Percentiles rank a stretch among this genome's conserved stretches.
Evolutionary conservation across 805 yeast genomes (phyloP).

Genomic region (Brettanomyces sp.): DNA sequence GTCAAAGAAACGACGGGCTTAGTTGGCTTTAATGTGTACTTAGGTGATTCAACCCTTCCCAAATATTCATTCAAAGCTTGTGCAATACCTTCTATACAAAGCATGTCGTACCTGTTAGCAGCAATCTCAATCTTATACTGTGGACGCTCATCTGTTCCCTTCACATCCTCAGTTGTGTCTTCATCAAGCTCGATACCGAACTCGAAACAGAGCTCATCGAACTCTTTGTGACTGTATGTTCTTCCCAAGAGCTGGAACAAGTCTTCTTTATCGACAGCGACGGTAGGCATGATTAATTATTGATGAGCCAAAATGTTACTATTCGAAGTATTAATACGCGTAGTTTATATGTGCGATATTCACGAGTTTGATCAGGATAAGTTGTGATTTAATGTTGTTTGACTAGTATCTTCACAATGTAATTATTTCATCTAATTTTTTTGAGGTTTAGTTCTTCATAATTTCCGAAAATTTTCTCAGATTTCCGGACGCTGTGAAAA

Average conservation of each 20-base stretch:
- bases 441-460: too few species aligned
- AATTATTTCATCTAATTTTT: too few species aligned
- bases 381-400: too few species aligned
- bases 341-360: too few species aligned
- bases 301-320: neutral
- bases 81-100: constrained; percentile 96
- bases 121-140: constrained; percentile 94
- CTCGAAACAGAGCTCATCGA: constrained; percentile 94
- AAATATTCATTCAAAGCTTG: constrained; percentile 88
- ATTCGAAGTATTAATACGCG: too few species aligned
- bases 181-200: constrained; percentile 97
- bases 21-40: constrained; percentile 51
- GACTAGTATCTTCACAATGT: too few species aligned
- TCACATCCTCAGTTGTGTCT: constrained; percentile 78
- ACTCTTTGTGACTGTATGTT: constrained; percentile 73
- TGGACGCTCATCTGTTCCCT: constrained; percentile 79
- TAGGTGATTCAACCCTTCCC: constrained; percentile 59
- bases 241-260: constrained; percentile 70
- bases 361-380: too few species aligned
- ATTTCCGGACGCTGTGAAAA: too few species aligned
- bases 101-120: constrained; percentile 97
- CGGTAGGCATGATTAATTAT: constrained; percentile 75
- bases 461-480: too few species aligned
- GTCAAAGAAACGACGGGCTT: constrained; percentile 56
- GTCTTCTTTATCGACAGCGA: constrained; percentile 91